Conservation (phyloP, 2,329 filamentous ascomycete species). For the Arthrobotrys sinensis region DNA sequence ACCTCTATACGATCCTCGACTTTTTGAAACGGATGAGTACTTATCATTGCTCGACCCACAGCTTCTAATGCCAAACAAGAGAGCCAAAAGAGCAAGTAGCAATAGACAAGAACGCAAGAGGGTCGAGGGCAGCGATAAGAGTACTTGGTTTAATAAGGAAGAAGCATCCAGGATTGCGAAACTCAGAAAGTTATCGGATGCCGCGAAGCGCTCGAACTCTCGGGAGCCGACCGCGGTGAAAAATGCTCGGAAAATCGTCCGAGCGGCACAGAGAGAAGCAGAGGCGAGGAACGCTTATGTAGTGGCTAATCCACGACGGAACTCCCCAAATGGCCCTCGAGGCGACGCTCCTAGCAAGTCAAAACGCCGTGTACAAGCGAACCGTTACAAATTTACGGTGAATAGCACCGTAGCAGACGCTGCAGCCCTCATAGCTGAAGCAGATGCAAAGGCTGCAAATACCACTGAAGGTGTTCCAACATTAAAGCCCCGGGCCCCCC, state of each 20-base stretch:
- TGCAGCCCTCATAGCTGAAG: conserved; percentile 29
- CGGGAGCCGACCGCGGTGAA: background rate
- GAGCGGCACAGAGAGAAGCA: conserved; percentile 10
- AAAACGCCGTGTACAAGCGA: background rate
- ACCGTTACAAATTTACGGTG: conserved; percentile 2
- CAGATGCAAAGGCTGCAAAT: conserved; percentile 18
- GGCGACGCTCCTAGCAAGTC: background rate
- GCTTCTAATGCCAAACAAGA: background rate
- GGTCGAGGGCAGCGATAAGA: background rate
- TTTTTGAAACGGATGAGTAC: conserved; percentile 22
- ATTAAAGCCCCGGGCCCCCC: conserved; percentile 4
- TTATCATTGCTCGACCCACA: background rate
- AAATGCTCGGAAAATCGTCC: background rate
- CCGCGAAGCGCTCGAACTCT: background rate
- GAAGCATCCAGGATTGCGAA: conserved; percentile 4
- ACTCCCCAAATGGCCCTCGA: conserved; percentile 5
- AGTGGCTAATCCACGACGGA: conserved; percentile 5
- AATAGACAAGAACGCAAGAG: background rate
- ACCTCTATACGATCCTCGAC: background rate
- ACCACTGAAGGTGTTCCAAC: conserved; percentile 1
- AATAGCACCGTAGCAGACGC: conserved; percentile 15
- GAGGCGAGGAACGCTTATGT: conserved; percentile 7
- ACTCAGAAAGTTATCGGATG: conserved; percentile 3
- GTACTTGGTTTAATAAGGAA: conserved; percentile 17
- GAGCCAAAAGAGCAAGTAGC: background rate